Percentiles rank a stretch among this genome's conserved stretches.
These are phyloP conservation scores for Coleophoma cylindrospora DNA, from an alignment of 2,329 filamentous ascomycete genomes.

Conservation along the genomic window DNA sequence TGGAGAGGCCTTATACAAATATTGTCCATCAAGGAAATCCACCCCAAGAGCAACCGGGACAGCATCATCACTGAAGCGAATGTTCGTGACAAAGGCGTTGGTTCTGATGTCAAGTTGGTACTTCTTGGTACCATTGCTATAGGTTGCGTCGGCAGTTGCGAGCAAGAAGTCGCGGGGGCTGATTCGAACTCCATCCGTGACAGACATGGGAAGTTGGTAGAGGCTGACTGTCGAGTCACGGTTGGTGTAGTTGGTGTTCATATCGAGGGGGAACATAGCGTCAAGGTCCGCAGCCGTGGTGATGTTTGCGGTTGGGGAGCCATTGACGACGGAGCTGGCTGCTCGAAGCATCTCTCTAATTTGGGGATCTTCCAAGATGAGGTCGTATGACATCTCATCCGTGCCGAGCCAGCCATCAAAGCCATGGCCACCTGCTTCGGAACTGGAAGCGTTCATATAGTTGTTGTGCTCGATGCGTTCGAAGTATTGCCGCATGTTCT, in stretches of 20 bases:
- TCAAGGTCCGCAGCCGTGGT: constrained; percentile 7
- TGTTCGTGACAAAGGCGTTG: constrained; percentile 31
- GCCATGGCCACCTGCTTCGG: constrained; percentile 7
- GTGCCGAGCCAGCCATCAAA: constrained; percentile 22
- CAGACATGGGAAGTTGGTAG: constrained; percentile 17
- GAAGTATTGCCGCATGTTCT: constrained; percentile 18
- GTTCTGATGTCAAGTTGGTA: constrained; percentile 15
- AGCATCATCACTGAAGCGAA: constrained; percentile 29
- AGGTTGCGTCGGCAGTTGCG: constrained; percentile 11
- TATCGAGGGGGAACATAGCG: constrained; percentile 5
- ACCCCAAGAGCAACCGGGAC: constrained; percentile 34
- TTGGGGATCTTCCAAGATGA: constrained; percentile 11
- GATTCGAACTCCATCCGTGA: constrained; percentile 10
- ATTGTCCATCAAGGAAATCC: constrained; percentile 35
- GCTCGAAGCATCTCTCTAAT: constrained; percentile 9
- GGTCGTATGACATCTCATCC: constrained; percentile 2
- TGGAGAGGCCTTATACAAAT: constrained; percentile 36
- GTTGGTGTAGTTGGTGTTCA: constrained; percentile 11
- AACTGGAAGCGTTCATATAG: constrained; percentile 6
- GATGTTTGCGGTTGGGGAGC: constrained; percentile 9
- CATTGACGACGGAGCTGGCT: constrained; percentile 7
- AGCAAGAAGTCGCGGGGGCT: constrained; percentile 20
- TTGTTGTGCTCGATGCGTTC: constrained; percentile 7
- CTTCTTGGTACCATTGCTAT: constrained; percentile 9
- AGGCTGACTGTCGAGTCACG: constrained; percentile 11